These are phyloP conservation scores for Kalmusia sp. DNA, from an alignment of 2,329 filamentous ascomycete genomes.

Conservation along the genomic window DNA sequence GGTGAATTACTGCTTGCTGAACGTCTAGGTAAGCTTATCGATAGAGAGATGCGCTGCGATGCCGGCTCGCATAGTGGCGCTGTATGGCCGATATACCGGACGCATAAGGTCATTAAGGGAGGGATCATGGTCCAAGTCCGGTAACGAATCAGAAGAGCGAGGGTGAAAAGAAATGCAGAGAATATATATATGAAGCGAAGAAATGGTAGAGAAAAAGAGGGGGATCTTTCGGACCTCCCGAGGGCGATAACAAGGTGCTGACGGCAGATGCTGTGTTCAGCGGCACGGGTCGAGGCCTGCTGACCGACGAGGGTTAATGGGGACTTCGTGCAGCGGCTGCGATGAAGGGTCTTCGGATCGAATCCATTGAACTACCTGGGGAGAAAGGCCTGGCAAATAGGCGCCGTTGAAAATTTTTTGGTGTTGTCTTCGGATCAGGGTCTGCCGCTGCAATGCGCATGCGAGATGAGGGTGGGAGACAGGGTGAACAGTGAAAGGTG, in stretches of 20 bases:
- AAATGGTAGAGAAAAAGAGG: slow-evolving; percentile 1
- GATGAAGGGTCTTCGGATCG: not conserved
- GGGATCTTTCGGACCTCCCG: not conserved
- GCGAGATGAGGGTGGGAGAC: not conserved
- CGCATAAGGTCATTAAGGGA: slow-evolving; percentile 13
- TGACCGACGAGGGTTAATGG: slow-evolving; percentile 3
- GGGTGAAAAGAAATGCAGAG: slow-evolving; percentile 7
- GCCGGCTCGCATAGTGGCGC: slow-evolving; percentile 10
- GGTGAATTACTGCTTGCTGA: slow-evolving; percentile 3
- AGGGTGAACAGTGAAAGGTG: too few species aligned
- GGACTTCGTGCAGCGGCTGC: slow-evolving; percentile 5
- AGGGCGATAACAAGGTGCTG: not conserved
- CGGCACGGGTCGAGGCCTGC: slow-evolving; percentile 2
- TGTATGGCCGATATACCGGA: slow-evolving; percentile 19
- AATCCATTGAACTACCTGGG: too few species aligned
- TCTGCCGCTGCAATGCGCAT: not conserved
- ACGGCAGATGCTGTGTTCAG: not conserved
- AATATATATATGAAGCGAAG: slow-evolving; percentile 13
- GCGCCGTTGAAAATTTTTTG: too few species aligned
- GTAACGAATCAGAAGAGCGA: slow-evolving; percentile 17
- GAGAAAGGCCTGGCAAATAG: too few species aligned
- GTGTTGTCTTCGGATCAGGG: not conserved
- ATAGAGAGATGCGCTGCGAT: slow-evolving; percentile 8
- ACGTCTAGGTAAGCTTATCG: slow-evolving; percentile 14
- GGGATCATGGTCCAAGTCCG: slow-evolving; percentile 6